A percentile compares a stretch with the other conserved stretches of the same genome.
Conservation (phyloP, 768 basidiomycete species). For the Neoboletus magnificus region DNA sequence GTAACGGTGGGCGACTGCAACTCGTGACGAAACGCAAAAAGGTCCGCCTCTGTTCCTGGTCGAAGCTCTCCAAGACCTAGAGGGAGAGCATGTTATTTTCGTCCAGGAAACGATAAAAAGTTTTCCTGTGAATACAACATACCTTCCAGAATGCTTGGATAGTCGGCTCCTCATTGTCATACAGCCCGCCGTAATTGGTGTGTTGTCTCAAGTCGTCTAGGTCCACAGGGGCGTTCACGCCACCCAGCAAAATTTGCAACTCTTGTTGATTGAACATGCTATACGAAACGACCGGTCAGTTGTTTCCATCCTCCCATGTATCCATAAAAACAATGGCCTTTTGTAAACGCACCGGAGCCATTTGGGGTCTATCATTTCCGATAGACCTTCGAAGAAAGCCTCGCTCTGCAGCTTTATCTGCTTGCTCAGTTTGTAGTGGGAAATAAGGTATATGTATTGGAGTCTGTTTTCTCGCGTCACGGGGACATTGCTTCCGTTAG, state of each 20-base stretch:
- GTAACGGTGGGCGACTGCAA: slow-evolving; percentile 82
- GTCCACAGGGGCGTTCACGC: slow-evolving; percentile 81
- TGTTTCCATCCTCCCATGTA: neutral
- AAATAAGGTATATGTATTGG: slow-evolving; percentile 85
- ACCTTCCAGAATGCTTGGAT: slow-evolving; percentile 85
- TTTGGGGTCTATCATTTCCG: slow-evolving; percentile 87
- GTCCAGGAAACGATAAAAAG: neutral
- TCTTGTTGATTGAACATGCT: slow-evolving; percentile 99
- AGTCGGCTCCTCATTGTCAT: slow-evolving; percentile 65
- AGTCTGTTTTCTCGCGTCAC: slow-evolving; percentile 89
- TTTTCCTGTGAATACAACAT: slow-evolving; percentile 24
- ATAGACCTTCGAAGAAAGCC: slow-evolving; percentile 89
- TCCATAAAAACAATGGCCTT: neutral
- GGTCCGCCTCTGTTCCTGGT: slow-evolving; percentile 72
- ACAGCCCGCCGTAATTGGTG: slow-evolving; percentile 81
- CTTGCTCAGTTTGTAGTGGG: slow-evolving; percentile 81
- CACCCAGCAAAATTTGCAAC: slow-evolving; percentile 86
- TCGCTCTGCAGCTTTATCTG: slow-evolving; percentile 85
- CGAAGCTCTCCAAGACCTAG: slow-evolving; percentile 75
- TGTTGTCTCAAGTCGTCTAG: slow-evolving; percentile 74
- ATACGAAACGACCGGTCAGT: slow-evolving; percentile 11
- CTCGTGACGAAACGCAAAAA: slow-evolving; percentile 91
- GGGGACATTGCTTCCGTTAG: slow-evolving; percentile 74
- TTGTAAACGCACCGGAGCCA: slow-evolving; percentile 62
- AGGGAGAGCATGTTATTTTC: neutral